phyloP scores from a whole-genome alignment of 371 early-diverging fungal genomes.

The Conidiobolus coronatus region DNA sequence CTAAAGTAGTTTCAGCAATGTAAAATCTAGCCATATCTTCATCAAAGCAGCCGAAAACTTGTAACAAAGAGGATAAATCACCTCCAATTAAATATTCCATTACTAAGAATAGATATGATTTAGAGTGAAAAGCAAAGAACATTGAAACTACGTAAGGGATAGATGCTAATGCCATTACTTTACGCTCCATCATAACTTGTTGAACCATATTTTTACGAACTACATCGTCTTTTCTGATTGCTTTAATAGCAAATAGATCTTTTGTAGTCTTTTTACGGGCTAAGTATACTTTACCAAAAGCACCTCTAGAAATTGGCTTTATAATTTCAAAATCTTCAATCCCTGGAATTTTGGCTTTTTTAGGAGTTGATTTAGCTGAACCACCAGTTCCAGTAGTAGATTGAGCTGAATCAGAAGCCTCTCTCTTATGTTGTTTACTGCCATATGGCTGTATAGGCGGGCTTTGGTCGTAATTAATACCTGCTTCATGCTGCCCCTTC shows the following conservation, averaged over 20 bases:
- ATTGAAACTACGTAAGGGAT: constrained; percentile 85
- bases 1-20: constrained; percentile 79
- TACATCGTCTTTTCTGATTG: constrained; percentile 73
- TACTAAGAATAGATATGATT: constrained; percentile 76
- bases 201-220: constrained; percentile 78
- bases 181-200: constrained; percentile 69
- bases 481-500: no score
- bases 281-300: constrained; percentile 73
- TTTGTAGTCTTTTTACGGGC: constrained; percentile 68
- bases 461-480: no score
- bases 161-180: constrained; percentile 61
- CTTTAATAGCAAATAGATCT: constrained; percentile 77
- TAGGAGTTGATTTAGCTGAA: no score
- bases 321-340: constrained; percentile 82
- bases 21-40: constrained; percentile 83
- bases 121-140: constrained; percentile 80
- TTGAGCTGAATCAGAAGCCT: no score
- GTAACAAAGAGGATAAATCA: constrained; percentile 80
- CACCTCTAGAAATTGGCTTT: constrained; percentile 80
- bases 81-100: constrained; percentile 95
- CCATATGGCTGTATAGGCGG: no score
- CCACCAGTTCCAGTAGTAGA: no score
- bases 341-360: constrained; percentile 1
- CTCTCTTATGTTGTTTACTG: no score
- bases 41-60: constrained; percentile 62